These are phyloP conservation scores for Arthrocladium fulminans DNA, from an alignment of 2,329 filamentous ascomycete genomes.

Conservation along the genomic window DNA sequence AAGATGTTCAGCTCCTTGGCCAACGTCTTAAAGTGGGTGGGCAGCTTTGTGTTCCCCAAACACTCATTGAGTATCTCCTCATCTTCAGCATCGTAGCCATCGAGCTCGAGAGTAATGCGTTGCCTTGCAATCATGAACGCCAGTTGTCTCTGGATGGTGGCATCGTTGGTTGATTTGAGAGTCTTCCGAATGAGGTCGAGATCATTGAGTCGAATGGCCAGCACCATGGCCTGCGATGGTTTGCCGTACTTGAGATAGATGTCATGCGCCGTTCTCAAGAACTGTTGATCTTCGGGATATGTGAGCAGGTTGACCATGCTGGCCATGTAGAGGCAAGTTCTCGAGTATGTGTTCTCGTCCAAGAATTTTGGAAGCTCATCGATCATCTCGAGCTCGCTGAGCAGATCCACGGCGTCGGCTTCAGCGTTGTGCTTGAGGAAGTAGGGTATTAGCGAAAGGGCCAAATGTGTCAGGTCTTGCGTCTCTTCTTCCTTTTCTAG, in stretches of 20 bases:
- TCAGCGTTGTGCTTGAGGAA: conserved; percentile 97
- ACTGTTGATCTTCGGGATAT: conserved; percentile 93
- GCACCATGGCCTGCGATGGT: conserved; percentile 82
- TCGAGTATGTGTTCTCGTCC: conserved; percentile 84
- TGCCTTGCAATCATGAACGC: conserved; percentile 88
- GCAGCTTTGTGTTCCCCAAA: conserved; percentile 75
- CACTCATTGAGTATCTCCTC: conserved; percentile 71
- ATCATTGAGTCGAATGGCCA: conserved; percentile 91
- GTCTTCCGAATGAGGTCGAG: conserved; percentile 70
- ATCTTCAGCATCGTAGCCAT: conserved; percentile 55
- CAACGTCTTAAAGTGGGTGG: conserved; percentile 86
- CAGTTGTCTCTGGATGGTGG: conserved; percentile 81
- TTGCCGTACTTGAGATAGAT: conserved; percentile 94
- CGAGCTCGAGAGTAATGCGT: conserved; percentile 60
- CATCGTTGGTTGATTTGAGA: conserved; percentile 71
- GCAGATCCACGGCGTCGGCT: conserved; percentile 90
- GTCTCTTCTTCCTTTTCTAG: conserved; percentile 75
- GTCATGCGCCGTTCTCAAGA: conserved; percentile 82
- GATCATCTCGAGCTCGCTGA: conserved; percentile 97
- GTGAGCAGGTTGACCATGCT: conserved; percentile 98
- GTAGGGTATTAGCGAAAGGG: conserved; percentile 76
- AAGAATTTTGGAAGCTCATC: conserved; percentile 81
- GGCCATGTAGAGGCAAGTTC: conserved; percentile 96
- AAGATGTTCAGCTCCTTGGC: conserved; percentile 95
- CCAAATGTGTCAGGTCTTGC: conserved; percentile 76